Percentiles rank a stretch among this genome's conserved stretches.
Conservation (phyloP, 1,139 yeast species). For the Trichomonascaceae sp. region DNA sequence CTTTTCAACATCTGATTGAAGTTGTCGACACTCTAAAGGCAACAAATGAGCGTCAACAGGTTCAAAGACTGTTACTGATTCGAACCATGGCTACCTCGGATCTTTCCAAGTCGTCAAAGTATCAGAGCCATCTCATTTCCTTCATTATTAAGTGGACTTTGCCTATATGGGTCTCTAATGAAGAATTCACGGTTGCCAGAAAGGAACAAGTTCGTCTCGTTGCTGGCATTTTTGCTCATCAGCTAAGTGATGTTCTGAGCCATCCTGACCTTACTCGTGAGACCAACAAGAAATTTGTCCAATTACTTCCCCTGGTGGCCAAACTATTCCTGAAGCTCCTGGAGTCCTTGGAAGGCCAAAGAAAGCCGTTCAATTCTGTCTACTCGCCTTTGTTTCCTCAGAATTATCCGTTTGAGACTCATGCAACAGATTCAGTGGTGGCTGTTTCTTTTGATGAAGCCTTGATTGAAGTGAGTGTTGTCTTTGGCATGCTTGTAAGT, state of each 20-base stretch:
- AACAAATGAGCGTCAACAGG: constrained; percentile 40
- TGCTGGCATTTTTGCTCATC: constrained; percentile 31
- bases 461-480: constrained; percentile 55
- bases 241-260: constrained; percentile 30
- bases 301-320: constrained; percentile 30
- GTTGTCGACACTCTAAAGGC: constrained; percentile 25
- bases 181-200: constrained; percentile 24
- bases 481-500: constrained; percentile 34
- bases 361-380: constrained; percentile 17
- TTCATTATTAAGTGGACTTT: constrained; percentile 55
- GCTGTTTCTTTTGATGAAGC: constrained; percentile 72
- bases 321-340: constrained; percentile 28
- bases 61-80: constrained; percentile 53
- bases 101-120: constrained; percentile 37
- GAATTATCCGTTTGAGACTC: constrained; percentile 56
- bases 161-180: constrained; percentile 25
- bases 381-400: constrained; percentile 55
- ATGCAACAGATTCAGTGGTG: constrained; percentile 69
- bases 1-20: constrained; percentile 26
- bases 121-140: constrained; percentile 43
- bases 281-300: constrained; percentile 29
- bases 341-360: constrained; percentile 20
- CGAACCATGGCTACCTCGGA: constrained; percentile 51
- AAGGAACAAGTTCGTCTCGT: constrained; percentile 29
- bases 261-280: constrained; percentile 25